A percentile compares a stretch with the other conserved stretches of the same genome.
Evolutionary conservation across 192 early-diverging fungal genomes (phyloP).

Genomic region (Obelidium mucronatum): DNA sequence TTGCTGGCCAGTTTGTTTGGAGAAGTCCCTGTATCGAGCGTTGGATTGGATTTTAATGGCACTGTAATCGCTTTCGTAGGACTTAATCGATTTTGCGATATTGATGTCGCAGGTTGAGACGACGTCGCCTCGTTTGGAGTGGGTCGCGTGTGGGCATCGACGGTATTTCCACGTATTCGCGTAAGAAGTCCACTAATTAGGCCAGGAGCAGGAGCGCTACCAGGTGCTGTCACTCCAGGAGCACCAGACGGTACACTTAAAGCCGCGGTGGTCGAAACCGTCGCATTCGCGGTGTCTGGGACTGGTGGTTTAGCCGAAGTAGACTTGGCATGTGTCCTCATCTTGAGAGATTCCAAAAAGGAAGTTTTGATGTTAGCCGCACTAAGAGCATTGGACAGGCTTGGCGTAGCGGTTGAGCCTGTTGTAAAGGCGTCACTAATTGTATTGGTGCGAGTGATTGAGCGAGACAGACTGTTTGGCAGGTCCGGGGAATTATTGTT

Average conservation of each 20-base stretch:
- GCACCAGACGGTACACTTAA: neutral
- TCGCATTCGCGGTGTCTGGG: neutral
- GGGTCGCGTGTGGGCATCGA: neutral
- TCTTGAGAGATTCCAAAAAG: conserved; percentile 3
- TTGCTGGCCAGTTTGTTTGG: neutral
- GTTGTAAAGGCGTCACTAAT: too few species aligned
- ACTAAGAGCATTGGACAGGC: neutral
- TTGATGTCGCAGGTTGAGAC: neutral
- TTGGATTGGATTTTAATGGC: too few species aligned
- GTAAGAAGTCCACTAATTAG: conserved; percentile 14
- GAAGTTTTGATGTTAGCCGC: neutral
- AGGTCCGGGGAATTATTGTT: too few species aligned
- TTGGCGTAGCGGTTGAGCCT: neutral
- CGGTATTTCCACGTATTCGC: conserved; percentile 17
- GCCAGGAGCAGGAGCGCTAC: neutral
- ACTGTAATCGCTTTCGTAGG: neutral
- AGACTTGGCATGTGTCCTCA: conserved; percentile 3
- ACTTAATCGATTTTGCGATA: neutral
- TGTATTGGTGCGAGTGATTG: too few species aligned
- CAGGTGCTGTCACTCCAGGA: neutral
- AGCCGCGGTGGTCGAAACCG: neutral
- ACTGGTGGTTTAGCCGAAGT: neutral
- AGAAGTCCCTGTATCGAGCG: neutral
- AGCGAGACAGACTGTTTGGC: too few species aligned
- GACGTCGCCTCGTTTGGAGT: neutral